Percentiles rank a stretch among this genome's conserved stretches.
Evolutionary conservation across 495 filamentous ascomycete species (phyloP).

Genomic region (Paragyromitra xinjiangensis): DNA sequence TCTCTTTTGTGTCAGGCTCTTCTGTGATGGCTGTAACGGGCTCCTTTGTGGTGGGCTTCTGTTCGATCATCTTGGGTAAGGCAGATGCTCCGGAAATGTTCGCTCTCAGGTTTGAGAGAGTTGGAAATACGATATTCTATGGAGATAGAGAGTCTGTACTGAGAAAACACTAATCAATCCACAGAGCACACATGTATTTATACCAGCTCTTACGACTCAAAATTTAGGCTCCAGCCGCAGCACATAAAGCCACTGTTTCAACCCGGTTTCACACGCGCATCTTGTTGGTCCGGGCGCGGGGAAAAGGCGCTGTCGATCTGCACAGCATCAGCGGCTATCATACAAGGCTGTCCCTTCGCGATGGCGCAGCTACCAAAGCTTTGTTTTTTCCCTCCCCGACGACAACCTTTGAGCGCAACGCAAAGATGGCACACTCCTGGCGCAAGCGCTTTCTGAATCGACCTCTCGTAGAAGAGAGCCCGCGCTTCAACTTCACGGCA

Average conservation of each 20-base stretch:
- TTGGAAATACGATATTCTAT: neutral
- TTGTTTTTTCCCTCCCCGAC: neutral
- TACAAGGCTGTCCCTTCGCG: neutral
- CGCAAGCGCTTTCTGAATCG: conserved; percentile 1
- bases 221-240: neutral
- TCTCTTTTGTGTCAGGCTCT: neutral
- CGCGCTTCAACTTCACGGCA: neutral
- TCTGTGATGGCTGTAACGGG: neutral
- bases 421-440: conserved; percentile 23
- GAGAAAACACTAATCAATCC: neutral
- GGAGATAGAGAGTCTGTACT: neutral
- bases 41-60: neutral
- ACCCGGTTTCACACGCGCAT: neutral
- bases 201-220: neutral
- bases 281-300: neutral
- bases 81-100: neutral
- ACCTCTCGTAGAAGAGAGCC: neutral
- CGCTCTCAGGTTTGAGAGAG: neutral
- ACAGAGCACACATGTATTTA: neutral
- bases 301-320: neutral
- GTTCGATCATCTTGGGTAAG: conserved; percentile 2
- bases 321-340: neutral
- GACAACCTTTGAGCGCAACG: neutral
- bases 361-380: neutral
- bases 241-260: conserved; percentile 7